Evolutionary conservation across 352 stramenopile species (phyloP).

Genomic region (Plasmopara halstedii): DNA sequence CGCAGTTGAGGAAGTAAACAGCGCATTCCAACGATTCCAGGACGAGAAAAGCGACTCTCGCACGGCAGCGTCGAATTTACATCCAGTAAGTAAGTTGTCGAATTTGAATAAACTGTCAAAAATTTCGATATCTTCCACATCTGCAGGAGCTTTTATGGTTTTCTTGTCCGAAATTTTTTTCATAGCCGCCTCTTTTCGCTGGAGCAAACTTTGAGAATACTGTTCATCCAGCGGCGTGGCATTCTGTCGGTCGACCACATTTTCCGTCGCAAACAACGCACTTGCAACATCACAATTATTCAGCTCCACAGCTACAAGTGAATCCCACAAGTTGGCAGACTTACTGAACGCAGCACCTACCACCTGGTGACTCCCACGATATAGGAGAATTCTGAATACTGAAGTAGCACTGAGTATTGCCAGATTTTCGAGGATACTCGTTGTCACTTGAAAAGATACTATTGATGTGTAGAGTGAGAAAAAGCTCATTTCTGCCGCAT

Average conservation of each 20-base stretch:
- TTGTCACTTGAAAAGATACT: slow-evolving; percentile 38
- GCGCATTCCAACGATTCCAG: slow-evolving; percentile 31
- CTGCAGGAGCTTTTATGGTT: slow-evolving; percentile 13
- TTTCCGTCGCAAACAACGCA: slow-evolving; percentile 15
- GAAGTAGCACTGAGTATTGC: slow-evolving; percentile 31
- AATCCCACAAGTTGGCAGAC: slow-evolving; percentile 30
- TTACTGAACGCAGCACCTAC: slow-evolving; percentile 12
- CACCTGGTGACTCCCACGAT: slow-evolving; percentile 29
- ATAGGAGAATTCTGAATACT: slow-evolving; percentile 47
- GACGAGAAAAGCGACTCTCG: slow-evolving; percentile 36
- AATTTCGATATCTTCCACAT: slow-evolving; percentile 35
- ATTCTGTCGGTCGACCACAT: slow-evolving; percentile 14
- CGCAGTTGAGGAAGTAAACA: slow-evolving; percentile 33
- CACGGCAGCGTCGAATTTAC: slow-evolving; percentile 28
- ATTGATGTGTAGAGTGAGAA: slow-evolving; percentile 20
- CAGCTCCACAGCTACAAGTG: slow-evolving; percentile 10
- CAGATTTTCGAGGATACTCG: slow-evolving; percentile 37
- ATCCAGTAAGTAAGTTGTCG: slow-evolving; percentile 33
- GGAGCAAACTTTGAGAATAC: slow-evolving; percentile 27
- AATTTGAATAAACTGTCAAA: slow-evolving; percentile 42
- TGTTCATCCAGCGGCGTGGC: slow-evolving; percentile 33
- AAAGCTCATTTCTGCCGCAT: slow-evolving; percentile 6
- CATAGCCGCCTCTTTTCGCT: slow-evolving; percentile 26
- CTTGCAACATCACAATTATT: slow-evolving; percentile 24
- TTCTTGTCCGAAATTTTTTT: slow-evolving; percentile 30